Evolutionary conservation across 495 filamentous ascomycete species (phyloP).

Genomic region (Durotheca rogersii): DNA sequence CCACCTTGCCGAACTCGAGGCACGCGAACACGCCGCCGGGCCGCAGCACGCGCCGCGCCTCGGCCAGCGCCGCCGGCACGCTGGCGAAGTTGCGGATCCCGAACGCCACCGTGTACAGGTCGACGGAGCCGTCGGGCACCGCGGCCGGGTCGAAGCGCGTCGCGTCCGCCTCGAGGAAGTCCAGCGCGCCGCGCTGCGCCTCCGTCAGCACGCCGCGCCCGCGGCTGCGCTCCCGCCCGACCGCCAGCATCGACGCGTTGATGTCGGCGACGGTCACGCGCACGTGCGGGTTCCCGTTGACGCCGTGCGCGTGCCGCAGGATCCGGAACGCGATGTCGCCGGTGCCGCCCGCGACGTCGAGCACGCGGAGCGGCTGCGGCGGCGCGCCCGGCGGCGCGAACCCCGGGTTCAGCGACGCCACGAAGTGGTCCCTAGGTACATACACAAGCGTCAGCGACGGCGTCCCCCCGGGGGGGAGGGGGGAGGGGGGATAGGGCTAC

Average conservation of each 20-base stretch:
- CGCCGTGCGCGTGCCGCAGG: slow-evolving; percentile 79
- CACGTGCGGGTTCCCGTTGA: slow-evolving; percentile 77
- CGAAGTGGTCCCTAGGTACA: slow-evolving; percentile 74
- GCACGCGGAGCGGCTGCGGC: slow-evolving; percentile 63
- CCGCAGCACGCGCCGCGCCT: slow-evolving; percentile 85
- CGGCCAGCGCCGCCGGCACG: slow-evolving; percentile 73
- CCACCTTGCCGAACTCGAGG: slow-evolving; percentile 89
- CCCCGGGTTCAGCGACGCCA: slow-evolving; percentile 87
- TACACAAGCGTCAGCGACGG: too few relatives aligned
- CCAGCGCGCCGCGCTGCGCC: slow-evolving; percentile 52
- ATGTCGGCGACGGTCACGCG: slow-evolving; percentile 91
- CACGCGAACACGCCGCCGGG: slow-evolving; percentile 96
- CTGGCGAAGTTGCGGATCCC: slow-evolving; percentile 96
- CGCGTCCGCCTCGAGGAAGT: slow-evolving; percentile 89
- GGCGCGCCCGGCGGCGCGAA: slow-evolving; percentile 57
- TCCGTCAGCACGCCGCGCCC: slow-evolving; percentile 39
- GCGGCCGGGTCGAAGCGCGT: slow-evolving; percentile 60
- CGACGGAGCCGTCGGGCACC: slow-evolving; percentile 65
- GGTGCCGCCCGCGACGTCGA: slow-evolving; percentile 96
- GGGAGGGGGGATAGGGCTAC: neutral
- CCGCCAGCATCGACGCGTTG: slow-evolving; percentile 89
- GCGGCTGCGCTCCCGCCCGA: slow-evolving; percentile 73
- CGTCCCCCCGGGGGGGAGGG: neutral
- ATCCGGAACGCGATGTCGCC: slow-evolving; percentile 98
- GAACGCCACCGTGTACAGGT: slow-evolving; percentile 97